Conservation (phyloP, 2,329 filamentous ascomycete genomes). For the Drechmeria coniospora region DNA sequence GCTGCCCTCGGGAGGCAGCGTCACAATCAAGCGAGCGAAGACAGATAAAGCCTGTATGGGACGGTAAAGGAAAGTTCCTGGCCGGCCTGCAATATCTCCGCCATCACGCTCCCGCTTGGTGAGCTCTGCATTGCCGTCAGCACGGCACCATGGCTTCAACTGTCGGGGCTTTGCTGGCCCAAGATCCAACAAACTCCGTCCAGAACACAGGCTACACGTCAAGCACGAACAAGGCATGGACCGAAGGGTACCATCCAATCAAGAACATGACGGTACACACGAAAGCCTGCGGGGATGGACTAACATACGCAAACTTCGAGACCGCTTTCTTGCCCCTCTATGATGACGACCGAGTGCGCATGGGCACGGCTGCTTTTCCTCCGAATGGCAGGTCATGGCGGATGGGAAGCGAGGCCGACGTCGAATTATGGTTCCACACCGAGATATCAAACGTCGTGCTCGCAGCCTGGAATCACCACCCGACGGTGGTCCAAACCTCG, state of each 20-base stretch:
- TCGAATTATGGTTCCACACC: not conserved
- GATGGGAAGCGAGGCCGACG: not conserved
- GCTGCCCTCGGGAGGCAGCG: too few species aligned
- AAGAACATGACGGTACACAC: not conserved
- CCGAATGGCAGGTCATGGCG: not conserved
- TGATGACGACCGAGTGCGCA: not conserved
- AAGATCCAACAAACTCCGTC: not conserved
- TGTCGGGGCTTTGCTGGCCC: not conserved
- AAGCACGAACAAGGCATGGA: not conserved
- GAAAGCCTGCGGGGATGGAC: not conserved
- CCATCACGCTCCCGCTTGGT: too few species aligned
- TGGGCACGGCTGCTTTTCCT: not conserved
- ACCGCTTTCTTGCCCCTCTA: not conserved
- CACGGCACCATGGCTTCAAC: not conserved
- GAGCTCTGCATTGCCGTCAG: too few species aligned
- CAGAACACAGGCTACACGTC: not conserved
- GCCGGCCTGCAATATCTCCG: too few species aligned
- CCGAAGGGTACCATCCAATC: not conserved
- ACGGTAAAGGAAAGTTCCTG: too few species aligned
- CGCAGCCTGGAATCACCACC: not conserved
- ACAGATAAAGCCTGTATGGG: too few species aligned
- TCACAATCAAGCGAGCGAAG: too few species aligned
- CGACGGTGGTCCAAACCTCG: not conserved
- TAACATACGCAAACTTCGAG: not conserved
- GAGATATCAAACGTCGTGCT: constrained; percentile 1